A percentile compares a stretch with the other conserved stretches of the same genome.
phyloP scores from a whole-genome alignment of 2,329 filamentous ascomycete species.

The Aspergillus oerlinghausenensis region DNA sequence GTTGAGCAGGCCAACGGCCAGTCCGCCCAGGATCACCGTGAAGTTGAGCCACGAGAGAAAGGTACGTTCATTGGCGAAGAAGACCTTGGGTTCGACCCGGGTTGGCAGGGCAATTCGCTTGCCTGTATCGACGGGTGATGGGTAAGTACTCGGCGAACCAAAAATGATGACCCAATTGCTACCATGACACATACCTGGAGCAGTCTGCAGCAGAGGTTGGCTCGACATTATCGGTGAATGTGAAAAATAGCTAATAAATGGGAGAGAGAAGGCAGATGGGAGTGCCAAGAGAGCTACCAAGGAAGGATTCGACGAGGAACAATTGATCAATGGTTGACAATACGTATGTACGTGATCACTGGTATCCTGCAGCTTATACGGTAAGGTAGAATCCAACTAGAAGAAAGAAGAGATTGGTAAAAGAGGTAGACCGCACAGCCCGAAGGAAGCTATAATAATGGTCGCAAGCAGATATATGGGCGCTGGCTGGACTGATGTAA shows the following conservation, averaged over 20 bases:
- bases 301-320: neutral
- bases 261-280: neutral
- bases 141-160: slow-evolving; percentile 1
- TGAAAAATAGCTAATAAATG: neutral
- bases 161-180: neutral
- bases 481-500: neutral
- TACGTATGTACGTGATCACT: neutral
- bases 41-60: slow-evolving; percentile 99
- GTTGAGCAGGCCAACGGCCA: slow-evolving; percentile 95
- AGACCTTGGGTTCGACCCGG: slow-evolving; percentile 98
- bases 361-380: neutral
- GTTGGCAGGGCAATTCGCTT: slow-evolving; percentile 98
- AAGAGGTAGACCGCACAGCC: neutral
- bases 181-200: slow-evolving; percentile 62
- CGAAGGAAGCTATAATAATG: neutral
- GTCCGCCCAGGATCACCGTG: slow-evolving; percentile 93
- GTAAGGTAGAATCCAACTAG: neutral
- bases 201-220: slow-evolving; percentile 91
- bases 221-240: slow-evolving; percentile 67
- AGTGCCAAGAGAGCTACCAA: neutral
- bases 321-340: neutral
- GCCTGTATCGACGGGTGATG: slow-evolving; percentile 51
- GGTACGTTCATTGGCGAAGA: slow-evolving; percentile 99
- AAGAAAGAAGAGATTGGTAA: neutral
- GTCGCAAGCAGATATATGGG: neutral